Conservation (phyloP, 2,329 filamentous ascomycete genomes). For the Diaporthe longicolla region DNA sequence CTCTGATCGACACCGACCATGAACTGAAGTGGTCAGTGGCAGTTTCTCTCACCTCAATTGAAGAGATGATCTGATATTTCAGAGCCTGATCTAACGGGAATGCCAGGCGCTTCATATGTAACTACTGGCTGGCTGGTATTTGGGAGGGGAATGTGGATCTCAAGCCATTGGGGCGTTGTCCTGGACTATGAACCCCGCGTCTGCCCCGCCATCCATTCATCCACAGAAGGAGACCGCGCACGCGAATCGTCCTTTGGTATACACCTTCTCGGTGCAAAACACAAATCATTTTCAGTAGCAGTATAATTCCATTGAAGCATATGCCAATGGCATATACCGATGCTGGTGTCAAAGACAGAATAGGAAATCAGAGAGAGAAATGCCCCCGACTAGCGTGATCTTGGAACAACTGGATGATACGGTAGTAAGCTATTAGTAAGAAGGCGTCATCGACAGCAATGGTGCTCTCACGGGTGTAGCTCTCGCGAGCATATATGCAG, state of each 20-base stretch:
- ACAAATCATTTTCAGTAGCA: neutral
- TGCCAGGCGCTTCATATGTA: too few relatives aligned
- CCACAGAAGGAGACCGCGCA: neutral
- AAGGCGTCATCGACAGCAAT: slow-evolving; percentile 2
- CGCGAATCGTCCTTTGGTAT: neutral
- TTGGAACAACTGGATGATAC: neutral
- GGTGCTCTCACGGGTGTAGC: neutral
- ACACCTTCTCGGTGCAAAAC: neutral
- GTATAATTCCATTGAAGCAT: neutral
- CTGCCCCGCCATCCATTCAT: neutral
- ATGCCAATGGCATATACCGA: neutral
- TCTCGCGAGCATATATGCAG: neutral
- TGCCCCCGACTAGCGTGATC: neutral
- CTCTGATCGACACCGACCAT: too few relatives aligned
- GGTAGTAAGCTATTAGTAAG: slow-evolving; percentile 18
- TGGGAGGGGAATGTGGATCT: neutral
- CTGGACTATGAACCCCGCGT: neutral
- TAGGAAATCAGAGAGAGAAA: neutral
- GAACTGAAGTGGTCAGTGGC: too few relatives aligned
- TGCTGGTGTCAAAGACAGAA: neutral
- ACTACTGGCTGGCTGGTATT: neutral
- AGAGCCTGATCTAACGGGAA: too few relatives aligned
- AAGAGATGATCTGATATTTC: neutral
- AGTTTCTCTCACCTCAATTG: neutral
- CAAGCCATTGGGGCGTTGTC: neutral